Evolutionary conservation across 2,329 filamentous ascomycete genomes (phyloP).

Genomic region (Davidsoniella neocaledoniae): DNA sequence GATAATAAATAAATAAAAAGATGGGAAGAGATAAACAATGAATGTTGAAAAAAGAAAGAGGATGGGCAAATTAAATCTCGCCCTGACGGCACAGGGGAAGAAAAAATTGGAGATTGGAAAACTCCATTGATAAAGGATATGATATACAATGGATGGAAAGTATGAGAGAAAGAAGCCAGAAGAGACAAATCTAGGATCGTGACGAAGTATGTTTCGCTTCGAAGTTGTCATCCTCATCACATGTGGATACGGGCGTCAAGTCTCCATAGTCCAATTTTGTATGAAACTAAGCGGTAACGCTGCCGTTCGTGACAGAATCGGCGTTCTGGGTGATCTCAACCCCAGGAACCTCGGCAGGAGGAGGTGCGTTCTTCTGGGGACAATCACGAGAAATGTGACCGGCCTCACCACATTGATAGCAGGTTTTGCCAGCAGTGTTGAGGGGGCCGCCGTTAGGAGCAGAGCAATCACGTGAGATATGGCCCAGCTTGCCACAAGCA

Average conservation of each 20-base stretch:
- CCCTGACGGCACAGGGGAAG: neutral
- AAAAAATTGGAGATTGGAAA: conserved; percentile 5
- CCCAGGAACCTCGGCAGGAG: neutral
- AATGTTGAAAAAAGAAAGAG: conserved; percentile 7
- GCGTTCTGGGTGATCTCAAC: conserved; percentile 32
- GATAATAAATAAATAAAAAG: conserved; percentile 5
- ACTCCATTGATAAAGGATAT: neutral
- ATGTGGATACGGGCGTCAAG: neutral
- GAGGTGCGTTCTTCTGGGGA: conserved; percentile 45
- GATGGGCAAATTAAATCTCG: neutral
- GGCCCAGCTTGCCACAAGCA: conserved; percentile 84
- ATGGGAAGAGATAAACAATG: conserved; percentile 1
- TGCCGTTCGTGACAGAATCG: conserved; percentile 16
- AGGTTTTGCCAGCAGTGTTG: conserved; percentile 94
- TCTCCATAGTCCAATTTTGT: neutral
- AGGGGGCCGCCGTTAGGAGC: conserved; percentile 90
- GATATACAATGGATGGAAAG: neutral
- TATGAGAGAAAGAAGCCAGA: neutral
- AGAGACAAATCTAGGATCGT: neutral
- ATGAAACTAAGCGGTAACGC: too few relatives aligned
- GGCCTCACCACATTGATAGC: conserved; percentile 91
- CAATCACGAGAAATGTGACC: conserved; percentile 95
- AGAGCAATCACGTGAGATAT: conserved; percentile 88
- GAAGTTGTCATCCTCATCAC: neutral
- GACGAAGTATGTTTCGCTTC: too few relatives aligned